These are phyloP conservation scores for Trametes punicea DNA, from an alignment of 768 basidiomycete species.

Conservation along the genomic window DNA sequence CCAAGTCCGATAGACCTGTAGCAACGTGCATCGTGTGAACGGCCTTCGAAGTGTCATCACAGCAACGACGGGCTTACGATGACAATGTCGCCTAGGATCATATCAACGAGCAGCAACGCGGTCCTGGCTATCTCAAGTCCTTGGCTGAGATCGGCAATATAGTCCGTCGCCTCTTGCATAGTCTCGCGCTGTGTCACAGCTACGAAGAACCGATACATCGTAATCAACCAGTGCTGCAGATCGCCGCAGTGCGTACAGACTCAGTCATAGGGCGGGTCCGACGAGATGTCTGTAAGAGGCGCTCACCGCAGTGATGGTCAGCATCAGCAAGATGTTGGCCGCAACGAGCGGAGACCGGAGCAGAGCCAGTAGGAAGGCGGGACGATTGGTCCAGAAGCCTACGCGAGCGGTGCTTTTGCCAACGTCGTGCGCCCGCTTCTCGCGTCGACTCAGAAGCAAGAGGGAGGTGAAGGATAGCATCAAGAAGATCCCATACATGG, in stretches of 20 bases:
- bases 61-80: neutral
- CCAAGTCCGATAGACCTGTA: neutral
- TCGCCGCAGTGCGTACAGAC: neutral
- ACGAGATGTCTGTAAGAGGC: neutral
- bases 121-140: neutral
- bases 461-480: neutral
- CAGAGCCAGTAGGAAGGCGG: neutral
- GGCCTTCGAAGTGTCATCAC: neutral
- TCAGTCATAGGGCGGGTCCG: neutral
- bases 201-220: neutral
- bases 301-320: slow-evolving; percentile 1
- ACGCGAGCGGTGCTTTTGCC: neutral
- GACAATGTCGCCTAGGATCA: neutral
- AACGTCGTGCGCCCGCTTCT: neutral
- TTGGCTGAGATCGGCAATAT: neutral
- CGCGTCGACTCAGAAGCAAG: neutral
- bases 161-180: neutral
- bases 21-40: neutral
- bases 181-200: neutral
- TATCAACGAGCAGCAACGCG: neutral
- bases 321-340: neutral
- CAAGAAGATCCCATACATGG: neutral
- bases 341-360: neutral
- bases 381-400: neutral
- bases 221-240: neutral